Evolutionary conservation across 345 rosid genomes (phyloP), one percentile per base, ranked within the genome.

Genomic region (Populus euphratica): DNA sequence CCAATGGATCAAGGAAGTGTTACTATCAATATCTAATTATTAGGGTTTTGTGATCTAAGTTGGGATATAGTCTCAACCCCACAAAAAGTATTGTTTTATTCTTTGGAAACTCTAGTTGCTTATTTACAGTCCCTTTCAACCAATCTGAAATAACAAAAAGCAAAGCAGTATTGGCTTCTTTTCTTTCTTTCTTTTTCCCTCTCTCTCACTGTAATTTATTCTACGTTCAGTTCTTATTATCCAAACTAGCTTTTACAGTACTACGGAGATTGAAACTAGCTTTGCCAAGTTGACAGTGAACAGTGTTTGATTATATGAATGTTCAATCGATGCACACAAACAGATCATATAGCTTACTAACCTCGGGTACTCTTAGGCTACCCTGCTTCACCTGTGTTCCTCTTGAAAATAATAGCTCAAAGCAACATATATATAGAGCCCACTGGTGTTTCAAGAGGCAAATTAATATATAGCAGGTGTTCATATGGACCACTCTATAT

Each of bases 1-100:
- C 83, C 83, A 86, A 70, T 83, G 90, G 82, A 90, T 79, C 91
- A 92, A 86, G 93, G 86, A 92, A 89, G 84, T 86, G 91, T 92
- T 86, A 85, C 92, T 83, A 80, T 89, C 97, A 88, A 74, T 71
- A 87, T 88, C 88, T 88, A 78, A 81, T 83, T 79, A 80, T 82
- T 85, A 85, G 83, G 88, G 81, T 81, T 87, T 64, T 78, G 90
- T 77, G 85, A 87, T 89, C 89, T 86, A 85, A 85, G 80, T 84
- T 81, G 81, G 86, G 86, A 87, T 88, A 68, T 68, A 27, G 21
- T 68, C 68, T 69, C 74, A 56, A 62, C 75, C 82, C 74, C 75
- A 79, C 78, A 73, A 43, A 36, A 61, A 47, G 52, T 63, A 16
- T 79, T 79, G 78, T 79, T 74, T 63, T 79, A 74, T 75, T 70